Evolutionary conservation across 1,284 basidiomycete genomes (phyloP), one percentile per base, ranked within the genome.

Genomic region (Rhodotorula sp.): DNA sequence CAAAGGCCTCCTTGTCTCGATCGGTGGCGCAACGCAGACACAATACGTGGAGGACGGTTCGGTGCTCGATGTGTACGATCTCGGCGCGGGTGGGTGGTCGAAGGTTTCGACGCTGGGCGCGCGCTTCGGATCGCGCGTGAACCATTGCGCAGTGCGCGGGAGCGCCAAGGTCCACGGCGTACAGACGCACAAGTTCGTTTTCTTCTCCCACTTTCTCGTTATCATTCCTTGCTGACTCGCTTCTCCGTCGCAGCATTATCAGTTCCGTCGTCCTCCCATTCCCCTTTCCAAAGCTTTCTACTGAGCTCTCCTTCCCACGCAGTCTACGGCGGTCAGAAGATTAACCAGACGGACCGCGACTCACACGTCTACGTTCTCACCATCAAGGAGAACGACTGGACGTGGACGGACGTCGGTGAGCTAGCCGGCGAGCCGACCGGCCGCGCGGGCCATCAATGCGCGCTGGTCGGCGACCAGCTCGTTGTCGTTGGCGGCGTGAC

Each of bases 51-150:
- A 62, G 27, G 67, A 73, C 53, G 76, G 77, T 36, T 72, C 67
- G 29, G 76, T 77, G 0, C 64, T 79, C 34, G 78, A 79, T 59
- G 76, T 79, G 2, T 79, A 75, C 62, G 78, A 79, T 53, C 68
- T 79, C 25, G 78, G 77, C 25, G 66, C 73, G 4, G 56, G 29
- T 21, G 77, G 77, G 5, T 79, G 78, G 78, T 75, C 76, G 32
- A 76, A 75, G 48, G 78, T 79, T 51, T 65, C 69, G 17, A 78
- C 77, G 8, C 70, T 72, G 25, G 78, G 78, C 7, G 61, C 61
- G 19, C 72, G 72, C 27, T 55, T 75, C 46, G 64, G 55, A 9
- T 62, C 76, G 12, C 71, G 78, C 10, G 71, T 79, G 41, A 78
- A 78, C 46, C 78, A 79, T 48, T 79, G 78, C 66, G 72, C 76